Evolutionary conservation across 1,284 basidiomycete species (phyloP), one percentile per base, ranked within the genome.

Genomic region (Xerocomus alliaceus): DNA sequence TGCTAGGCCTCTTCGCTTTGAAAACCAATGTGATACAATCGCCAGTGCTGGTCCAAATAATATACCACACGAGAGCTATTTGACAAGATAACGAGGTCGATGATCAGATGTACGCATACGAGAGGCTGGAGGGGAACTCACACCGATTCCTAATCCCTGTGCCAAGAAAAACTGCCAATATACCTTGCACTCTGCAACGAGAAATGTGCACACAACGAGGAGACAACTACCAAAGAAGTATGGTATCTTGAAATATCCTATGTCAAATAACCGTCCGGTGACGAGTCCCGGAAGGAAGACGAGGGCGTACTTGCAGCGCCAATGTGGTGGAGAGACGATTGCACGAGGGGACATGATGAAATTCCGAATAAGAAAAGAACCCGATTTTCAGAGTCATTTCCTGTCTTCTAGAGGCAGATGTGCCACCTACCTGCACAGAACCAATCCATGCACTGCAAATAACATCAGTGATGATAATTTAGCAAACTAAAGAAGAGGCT

Each of bases 111-210:
- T 20, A 39, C 11, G 20, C 17, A 3, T 9, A 34, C 5, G 18
- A 9, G 22, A 35, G 6, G 35, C 6, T 13, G 20, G 42, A 5
- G 18, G 3, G 8, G 32, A n/a, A 61, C 71, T 56, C 29, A 83
- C 79, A 29, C 84, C 84, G 11, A 78, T 61, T 2, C 77, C 77
- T 24, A 86, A 58, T 4, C 84, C 84, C 55, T 85, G 84, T 17
- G 76, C 82, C 13, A 85, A 75, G 39, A 85, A 63, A 56, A 85
- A 78, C 37, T 88, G 85, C 79, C 81, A 88, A 66, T 83, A 88
- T 54, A 73, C 61, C 7, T 66, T 81, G 56, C 84, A 83, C 66
- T 87, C 78, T 2, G 83, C 83, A 2, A 80, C 74, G 57, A 87
- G 75, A 69, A 87, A 82, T 1, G 81, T 78, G 39, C 77, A 79